phyloP scores from a whole-genome alignment of 2,329 filamentous ascomycete species.

The Trichoderma breve region DNA sequence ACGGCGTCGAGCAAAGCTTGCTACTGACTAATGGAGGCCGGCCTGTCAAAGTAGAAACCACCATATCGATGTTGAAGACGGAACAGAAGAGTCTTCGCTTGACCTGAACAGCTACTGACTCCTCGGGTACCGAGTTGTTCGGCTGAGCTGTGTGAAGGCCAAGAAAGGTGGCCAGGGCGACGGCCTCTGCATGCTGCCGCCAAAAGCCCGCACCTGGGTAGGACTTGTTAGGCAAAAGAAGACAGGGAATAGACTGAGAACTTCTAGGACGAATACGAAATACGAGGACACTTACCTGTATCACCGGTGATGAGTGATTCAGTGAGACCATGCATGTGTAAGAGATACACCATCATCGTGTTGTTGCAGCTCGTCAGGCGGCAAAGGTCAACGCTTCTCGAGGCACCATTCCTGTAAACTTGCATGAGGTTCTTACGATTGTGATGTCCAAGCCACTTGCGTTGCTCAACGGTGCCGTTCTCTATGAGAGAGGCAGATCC shows the following conservation, averaged over 20 bases:
- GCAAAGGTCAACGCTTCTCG: background rate
- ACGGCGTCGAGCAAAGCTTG: slow-evolving; percentile 8
- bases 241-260: background rate
- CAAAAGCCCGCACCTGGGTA: slow-evolving; percentile 11
- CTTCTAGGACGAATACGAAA: background rate
- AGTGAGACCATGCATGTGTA: background rate
- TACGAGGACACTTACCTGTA: background rate
- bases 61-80: slow-evolving; percentile 17
- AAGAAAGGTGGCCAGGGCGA: slow-evolving; percentile 19
- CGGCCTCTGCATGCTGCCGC: slow-evolving; percentile 14
- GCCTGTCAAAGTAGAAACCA: slow-evolving; percentile 12
- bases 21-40: slow-evolving; percentile 15
- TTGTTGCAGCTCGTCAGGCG: background rate
- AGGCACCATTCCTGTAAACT: background rate
- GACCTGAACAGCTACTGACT: slow-evolving; percentile 4
- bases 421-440: slow-evolving; percentile 6
- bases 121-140: background rate
- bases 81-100: slow-evolving; percentile 16
- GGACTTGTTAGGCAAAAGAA: background rate
- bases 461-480: background rate
- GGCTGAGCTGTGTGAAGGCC: slow-evolving; percentile 14
- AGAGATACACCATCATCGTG: slow-evolving; percentile 13
- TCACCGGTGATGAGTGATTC: slow-evolving; percentile 11
- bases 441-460: slow-evolving; percentile 1
- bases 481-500: background rate